Base-by-base conservation (phyloP, 805 yeast species). In the Zygoascus bituminiphila region DNA sequence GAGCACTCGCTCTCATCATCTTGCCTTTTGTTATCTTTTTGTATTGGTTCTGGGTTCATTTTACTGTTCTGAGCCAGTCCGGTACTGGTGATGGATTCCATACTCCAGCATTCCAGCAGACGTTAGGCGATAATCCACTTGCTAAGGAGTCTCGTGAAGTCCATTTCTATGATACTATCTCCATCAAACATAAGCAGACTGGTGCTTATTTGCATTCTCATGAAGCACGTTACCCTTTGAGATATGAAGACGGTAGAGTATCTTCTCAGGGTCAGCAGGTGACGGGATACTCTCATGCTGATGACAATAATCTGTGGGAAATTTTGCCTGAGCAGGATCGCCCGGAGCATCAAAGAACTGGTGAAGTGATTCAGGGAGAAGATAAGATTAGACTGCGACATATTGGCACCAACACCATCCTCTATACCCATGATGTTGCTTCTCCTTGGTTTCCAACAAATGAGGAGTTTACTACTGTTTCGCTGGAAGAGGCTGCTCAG, bases 1-100 rank as follows among this genome's bases (percentile, higher is more conserved):
- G 98, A 61, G 71, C 82, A 21, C 73, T 79, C 56, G 73, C 82
- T 2, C 75, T 93, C 56, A 76, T 93, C 48, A 73, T 87, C 10
- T 65, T 88, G 15, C 99, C 99, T 24, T 84, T 88, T 62, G 55
- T 78, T 26, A 76, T 93, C 55, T 93, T 88, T 64, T 72, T 88
- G 54, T 81, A 78, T 58, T 88, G 97, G 95, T 93, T 91, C 69
- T 88, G 82, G 70, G 73, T 89, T 47, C 99, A 93, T 68, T 93
- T 93, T 68, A 76, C 79, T 25, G 76, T 93, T 22, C 76, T 93
- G 60, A 75, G 69, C 57, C 82, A 77, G 56, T 89, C 98, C 1
- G 99, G 99, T 24, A 93, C 97, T 4, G 99, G 99, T 53, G 97
- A 93, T 63, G 74, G 75, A 2, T 88, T 91, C 64, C 93, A 93